phyloP scores from a whole-genome alignment of 2,329 filamentous ascomycete genomes.

The Nothophoma quercina region DNA sequence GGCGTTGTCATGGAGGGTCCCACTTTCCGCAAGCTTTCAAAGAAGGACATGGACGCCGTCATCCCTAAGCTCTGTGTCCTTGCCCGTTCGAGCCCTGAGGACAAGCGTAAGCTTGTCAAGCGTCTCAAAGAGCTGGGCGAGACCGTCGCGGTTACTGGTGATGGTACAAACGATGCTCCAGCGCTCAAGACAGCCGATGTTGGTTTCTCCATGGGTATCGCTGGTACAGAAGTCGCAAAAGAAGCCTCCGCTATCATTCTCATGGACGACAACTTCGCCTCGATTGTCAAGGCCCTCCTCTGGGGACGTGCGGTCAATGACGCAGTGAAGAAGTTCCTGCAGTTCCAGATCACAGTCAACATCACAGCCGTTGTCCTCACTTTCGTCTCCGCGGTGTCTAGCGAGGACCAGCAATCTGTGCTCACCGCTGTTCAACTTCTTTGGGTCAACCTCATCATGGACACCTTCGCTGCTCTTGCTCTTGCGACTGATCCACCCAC shows the following conservation, averaged over 20 bases:
- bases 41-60: conserved; percentile 62
- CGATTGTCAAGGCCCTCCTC: conserved; percentile 83
- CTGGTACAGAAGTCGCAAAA: conserved; percentile 84
- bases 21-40: conserved; percentile 75
- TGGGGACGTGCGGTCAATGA: conserved; percentile 68
- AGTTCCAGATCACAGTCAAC: conserved; percentile 84
- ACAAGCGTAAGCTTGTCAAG: conserved; percentile 71
- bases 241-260: conserved; percentile 85
- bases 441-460: conserved; percentile 98
- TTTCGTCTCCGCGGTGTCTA: conserved; percentile 85
- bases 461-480: conserved; percentile 88
- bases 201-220: conserved; percentile 85
- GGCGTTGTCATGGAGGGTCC: conserved; percentile 81
- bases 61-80: conserved; percentile 72
- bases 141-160: conserved; percentile 82
- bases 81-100: conserved; percentile 73
- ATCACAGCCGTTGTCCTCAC: conserved; percentile 88
- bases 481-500: conserved; percentile 91
- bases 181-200: conserved; percentile 83
- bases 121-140: conserved; percentile 72
- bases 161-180: conserved; percentile 84
- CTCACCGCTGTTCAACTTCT: conserved; percentile 89
- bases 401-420: conserved; percentile 72
- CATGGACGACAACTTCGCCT: conserved; percentile 88
- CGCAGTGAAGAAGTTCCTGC: conserved; percentile 53